phyloP scores from a whole-genome alignment of 1,284 basidiomycete genomes.

The Sporisorium reilianum region DNA sequence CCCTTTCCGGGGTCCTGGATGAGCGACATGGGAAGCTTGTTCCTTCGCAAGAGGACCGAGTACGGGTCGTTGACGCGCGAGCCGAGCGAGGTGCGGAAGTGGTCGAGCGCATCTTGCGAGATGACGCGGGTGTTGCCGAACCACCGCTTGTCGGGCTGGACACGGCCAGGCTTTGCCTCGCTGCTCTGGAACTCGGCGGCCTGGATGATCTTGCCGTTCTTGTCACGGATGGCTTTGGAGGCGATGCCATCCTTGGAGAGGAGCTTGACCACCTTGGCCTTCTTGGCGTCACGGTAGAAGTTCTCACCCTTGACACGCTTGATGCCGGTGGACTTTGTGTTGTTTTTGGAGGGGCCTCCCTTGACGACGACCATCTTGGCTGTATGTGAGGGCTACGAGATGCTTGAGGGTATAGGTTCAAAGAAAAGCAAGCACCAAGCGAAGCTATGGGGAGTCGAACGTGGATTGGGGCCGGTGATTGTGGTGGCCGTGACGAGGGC shows the following conservation, averaged over 20 bases:
- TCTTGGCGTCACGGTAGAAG: slow-evolving; percentile 69
- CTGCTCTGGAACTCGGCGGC: slow-evolving; percentile 66
- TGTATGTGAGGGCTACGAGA: not conserved
- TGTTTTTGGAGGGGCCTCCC: slow-evolving; percentile 55
- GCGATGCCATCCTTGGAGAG: slow-evolving; percentile 64
- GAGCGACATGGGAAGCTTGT: slow-evolving; percentile 68
- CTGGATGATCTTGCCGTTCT: slow-evolving; percentile 65
- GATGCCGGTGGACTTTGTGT: slow-evolving; percentile 54
- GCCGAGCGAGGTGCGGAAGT: slow-evolving; percentile 66
- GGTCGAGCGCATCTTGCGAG: slow-evolving; percentile 73
- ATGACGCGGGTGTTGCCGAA: slow-evolving; percentile 93
- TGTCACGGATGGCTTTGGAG: slow-evolving; percentile 67
- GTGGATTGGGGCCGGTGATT: not conserved
- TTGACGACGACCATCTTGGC: slow-evolving; percentile 57
- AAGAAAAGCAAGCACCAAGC: not conserved
- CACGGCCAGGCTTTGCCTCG: slow-evolving; percentile 67
- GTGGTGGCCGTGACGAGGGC: not conserved
- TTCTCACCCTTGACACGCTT: slow-evolving; percentile 65
- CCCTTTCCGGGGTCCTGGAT: slow-evolving; percentile 64
- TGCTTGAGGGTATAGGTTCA: slow-evolving; percentile 28
- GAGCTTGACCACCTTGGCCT: slow-evolving; percentile 68
- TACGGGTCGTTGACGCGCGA: slow-evolving; percentile 67
- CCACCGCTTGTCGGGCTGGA: slow-evolving; percentile 68
- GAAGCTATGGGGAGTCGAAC: slow-evolving; percentile 9
- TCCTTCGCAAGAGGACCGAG: slow-evolving; percentile 64